Percentiles rank a stretch among this genome's conserved stretches.
phyloP scores from a whole-genome alignment of 2,329 filamentous ascomycete genomes.

The Dothistroma pini region DNA sequence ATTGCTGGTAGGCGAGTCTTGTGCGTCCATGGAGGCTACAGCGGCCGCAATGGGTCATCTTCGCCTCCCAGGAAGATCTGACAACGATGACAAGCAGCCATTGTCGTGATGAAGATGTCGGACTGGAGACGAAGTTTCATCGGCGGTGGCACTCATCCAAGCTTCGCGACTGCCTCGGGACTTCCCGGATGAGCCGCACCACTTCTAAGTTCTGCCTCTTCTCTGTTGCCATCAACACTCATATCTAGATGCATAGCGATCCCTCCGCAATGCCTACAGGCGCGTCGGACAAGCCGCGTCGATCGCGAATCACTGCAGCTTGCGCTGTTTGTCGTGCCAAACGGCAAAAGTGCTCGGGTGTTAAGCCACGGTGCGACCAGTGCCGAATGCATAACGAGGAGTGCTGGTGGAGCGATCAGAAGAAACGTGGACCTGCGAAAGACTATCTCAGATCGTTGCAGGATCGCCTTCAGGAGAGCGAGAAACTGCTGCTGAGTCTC shows the following conservation, averaged over 20 bases:
- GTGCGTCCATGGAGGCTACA: conserved; percentile 10
- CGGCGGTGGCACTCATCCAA: neutral
- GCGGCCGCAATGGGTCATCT: neutral
- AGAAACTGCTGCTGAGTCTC: conserved; percentile 16
- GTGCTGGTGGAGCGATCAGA: conserved; percentile 27
- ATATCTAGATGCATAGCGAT: neutral
- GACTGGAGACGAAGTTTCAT: neutral
- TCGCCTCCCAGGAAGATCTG: neutral
- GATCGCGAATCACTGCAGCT: conserved; percentile 25
- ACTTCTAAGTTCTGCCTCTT: neutral
- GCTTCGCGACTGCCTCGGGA: neutral
- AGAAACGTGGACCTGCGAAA: conserved; percentile 26
- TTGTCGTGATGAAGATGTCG: neutral
- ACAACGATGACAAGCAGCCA: neutral
- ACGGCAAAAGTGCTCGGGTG: conserved; percentile 23
- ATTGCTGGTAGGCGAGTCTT: conserved; percentile 21
- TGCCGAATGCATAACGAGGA: conserved; percentile 24
- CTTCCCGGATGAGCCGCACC: neutral
- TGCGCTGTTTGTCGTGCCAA: conserved; percentile 25
- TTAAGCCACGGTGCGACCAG: conserved; percentile 24
- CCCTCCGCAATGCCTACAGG: conserved; percentile 12
- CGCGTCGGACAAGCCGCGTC: conserved; percentile 17
- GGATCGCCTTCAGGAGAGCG: conserved; percentile 24
- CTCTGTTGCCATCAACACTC: conserved; percentile 2
- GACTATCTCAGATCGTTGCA: conserved; percentile 24